Evolutionary conservation across 1,284 basidiomycete species (phyloP).

Genomic region (Boletus albobrunnescens): DNA sequence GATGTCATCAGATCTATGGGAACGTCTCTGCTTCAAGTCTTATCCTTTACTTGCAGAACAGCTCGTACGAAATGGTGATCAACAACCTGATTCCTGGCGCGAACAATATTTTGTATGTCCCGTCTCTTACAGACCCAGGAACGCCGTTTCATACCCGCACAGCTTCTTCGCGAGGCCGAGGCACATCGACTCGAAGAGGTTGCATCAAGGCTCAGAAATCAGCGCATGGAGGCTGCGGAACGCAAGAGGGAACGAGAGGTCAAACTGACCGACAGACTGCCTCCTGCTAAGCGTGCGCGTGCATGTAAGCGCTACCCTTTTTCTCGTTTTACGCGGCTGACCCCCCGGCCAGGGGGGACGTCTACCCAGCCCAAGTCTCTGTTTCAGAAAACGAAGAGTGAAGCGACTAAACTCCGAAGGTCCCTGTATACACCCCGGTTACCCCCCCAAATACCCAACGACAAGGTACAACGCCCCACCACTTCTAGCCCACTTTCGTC

Average conservation of each 20-base stretch:
- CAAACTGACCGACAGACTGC: conserved; percentile 63
- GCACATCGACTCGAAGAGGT: conserved; percentile 57
- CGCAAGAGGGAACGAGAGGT: conserved; percentile 69
- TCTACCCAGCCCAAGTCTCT: conserved; percentile 57
- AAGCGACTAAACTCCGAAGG: conserved; percentile 64
- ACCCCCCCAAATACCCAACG: conserved; percentile 46
- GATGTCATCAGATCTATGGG: conserved; percentile 60
- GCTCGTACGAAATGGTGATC: conserved; percentile 23
- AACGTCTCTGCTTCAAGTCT: conserved; percentile 53
- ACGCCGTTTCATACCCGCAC: conserved; percentile 8
- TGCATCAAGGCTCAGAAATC: conserved; percentile 53
- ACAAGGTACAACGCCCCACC: conserved; percentile 41
- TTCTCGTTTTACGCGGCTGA: conserved; percentile 7
- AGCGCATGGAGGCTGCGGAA: conserved; percentile 63
- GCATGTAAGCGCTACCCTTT: conserved; percentile 43
- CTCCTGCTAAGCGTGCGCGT: conserved; percentile 56
- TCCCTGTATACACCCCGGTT: conserved; percentile 52
- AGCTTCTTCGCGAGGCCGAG: conserved; percentile 57
- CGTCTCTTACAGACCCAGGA: not conserved
- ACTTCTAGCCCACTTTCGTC: conserved; percentile 36
- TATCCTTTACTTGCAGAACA: conserved; percentile 51
- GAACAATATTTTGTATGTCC: conserved; percentile 60
- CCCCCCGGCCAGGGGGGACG: conserved; percentile 42
- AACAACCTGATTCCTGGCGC: conserved; percentile 61
- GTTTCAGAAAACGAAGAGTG: conserved; percentile 68